Base-by-base conservation (phyloP, 768 basidiomycete genomes). In the Amanita molliuscula region DNA sequence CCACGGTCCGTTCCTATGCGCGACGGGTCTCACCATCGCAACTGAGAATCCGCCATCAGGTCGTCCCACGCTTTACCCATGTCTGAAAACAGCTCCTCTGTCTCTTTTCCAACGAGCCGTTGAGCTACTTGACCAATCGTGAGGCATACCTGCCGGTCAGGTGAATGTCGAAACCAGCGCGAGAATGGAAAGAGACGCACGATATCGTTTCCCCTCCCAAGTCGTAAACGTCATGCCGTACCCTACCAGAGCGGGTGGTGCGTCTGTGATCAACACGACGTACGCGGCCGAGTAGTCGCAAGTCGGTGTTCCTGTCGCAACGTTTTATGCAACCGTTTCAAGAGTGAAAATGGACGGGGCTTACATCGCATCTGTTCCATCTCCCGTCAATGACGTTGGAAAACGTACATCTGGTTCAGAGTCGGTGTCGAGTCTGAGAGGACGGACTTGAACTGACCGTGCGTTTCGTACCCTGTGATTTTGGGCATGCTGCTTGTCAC, bases 221-320 rank as follows among this genome's bases (percentile, higher is more conserved):
- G n/a, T 93, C 9, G 92, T 93, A 63, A 94, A 94, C 3, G 91
- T 92, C 89, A 92, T 89, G 49, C 90, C 91, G 57, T 91, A 81
- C n/a, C 93, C 90, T 43, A 82, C 75, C 38, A 94, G 79, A 46
- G 80, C 74, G 2, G n/a, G 1, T 6, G 35, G n/a, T 20, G 80
- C 73, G n/a, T 84, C 73, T 3, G 88, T 94, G 54, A 77, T 67
- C 50, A 97, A 72, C 20, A 81, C 76, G 40, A 96, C 74, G 63
- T 96, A 96, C 4, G 94, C 94, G 1, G 92, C 88, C 2, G 90
- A 93, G 67, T 96, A 96, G 68, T 96, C 94, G 67, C 92, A 95
- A 95, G 50, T 90, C 89, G 28, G 87, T 86, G 66, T 96, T 95
- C 91, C 88, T 90, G 53, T n/a, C 45, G 16, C 23, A 37, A n/a